Base-by-base conservation (phyloP, 2,329 filamentous ascomycete species). In the Elsinoe ampelina region DNA sequence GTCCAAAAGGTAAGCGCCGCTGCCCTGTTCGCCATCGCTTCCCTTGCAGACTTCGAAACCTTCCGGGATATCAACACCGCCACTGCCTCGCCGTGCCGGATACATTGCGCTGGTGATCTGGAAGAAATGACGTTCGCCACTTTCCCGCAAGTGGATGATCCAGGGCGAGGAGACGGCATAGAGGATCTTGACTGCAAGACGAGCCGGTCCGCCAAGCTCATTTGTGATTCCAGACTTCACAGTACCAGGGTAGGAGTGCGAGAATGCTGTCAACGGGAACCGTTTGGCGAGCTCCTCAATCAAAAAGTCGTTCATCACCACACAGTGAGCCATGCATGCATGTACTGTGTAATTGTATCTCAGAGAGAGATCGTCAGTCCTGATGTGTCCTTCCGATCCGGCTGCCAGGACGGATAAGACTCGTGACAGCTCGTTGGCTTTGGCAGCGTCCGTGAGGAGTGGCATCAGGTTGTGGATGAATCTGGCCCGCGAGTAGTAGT, bases 401-500 rank as follows among this genome's bases (percentile, higher is more conserved):
- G 71, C 78, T 0, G 74, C 76, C 0, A 80, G 68, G n/a, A 83
- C 74, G n/a, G 70, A 76, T 20, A 83, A 73, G 7, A 82, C 77
- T 7, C 81, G 77, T 0, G 77, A 73, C 20, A 82, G 71, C 47
- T 70, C 64, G 47, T 62, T 58, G 3, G 60, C 61, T 4, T 68
- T 60, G 0, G 71, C 62, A 0, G 80, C 73, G n/a, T 63, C 64
- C 10, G 71, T 69, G 1, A 86, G 71, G 0, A 77, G 72, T 0
- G 82, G 81, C 7, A 84, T 75, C 0, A 86, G 74, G 55, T 82
- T 81, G 43, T 73, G 58, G 11, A 78, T 72, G 63, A 84, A 79
- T 38, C 80, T 79, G 60, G 78, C 74, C 17, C 82, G 81, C 3
- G 77, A 73, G 67, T 84, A 84, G 67, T 78, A 80, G 17, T 72